These are phyloP conservation scores for Calonectria montana DNA, from an alignment of 2,329 filamentous ascomycete species.

Conservation along the genomic window DNA sequence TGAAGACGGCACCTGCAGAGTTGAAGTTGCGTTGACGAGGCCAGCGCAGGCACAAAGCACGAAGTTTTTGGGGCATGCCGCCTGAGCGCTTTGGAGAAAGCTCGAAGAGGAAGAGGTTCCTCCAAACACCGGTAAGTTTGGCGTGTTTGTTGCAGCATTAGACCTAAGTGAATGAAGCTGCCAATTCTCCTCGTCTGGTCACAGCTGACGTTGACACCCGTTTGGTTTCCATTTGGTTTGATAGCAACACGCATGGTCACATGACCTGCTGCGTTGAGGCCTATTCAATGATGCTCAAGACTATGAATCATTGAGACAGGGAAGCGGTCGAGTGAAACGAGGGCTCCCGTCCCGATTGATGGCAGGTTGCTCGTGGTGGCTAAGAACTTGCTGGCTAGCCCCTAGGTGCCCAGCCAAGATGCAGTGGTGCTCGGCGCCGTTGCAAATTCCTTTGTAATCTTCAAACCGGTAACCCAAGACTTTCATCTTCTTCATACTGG, in stretches of 20 bases:
- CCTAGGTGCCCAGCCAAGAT: not conserved
- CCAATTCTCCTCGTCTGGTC: not conserved
- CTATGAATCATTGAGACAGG: not conserved
- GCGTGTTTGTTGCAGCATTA: not conserved
- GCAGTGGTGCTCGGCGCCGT: not conserved
- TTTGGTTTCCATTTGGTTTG: not conserved
- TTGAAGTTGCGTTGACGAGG: not conserved
- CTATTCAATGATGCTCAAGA: not conserved
- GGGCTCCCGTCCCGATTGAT: not conserved
- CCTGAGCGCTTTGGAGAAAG: not conserved
- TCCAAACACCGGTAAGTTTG: not conserved
- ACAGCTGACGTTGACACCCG: not conserved
- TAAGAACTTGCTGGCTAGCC: not conserved
- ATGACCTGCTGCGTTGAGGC: not conserved
- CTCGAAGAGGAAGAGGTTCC: not conserved
- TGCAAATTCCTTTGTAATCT: not conserved
- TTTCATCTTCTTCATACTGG: not conserved
- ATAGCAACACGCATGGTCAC: not conserved
- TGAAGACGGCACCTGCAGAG: not conserved
- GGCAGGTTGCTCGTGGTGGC: not conserved
- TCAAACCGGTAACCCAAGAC: not conserved
- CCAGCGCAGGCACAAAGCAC: not conserved
- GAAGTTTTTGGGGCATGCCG: not conserved
- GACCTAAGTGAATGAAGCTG: not conserved
- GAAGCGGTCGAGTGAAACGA: not conserved